Base-by-base conservation (phyloP, 352 stramenopile species). In the Pythium phragmitis region DNA sequence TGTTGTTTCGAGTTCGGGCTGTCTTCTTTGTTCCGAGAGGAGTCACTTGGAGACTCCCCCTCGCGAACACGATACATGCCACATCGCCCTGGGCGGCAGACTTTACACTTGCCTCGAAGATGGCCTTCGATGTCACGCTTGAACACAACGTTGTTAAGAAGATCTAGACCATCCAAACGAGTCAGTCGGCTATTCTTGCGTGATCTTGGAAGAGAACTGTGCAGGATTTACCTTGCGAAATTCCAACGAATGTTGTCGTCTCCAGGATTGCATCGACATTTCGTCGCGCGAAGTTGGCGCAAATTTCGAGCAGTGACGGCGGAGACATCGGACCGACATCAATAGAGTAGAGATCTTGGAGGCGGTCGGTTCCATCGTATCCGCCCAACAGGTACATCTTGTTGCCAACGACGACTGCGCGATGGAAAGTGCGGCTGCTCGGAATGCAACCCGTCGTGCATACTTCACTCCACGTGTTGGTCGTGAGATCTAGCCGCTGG, bases 311-410 rank as follows among this genome's bases (percentile, higher is more conserved):
- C 14, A 94, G 56, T 9, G 85, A 92, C 21, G 84, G 79, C 1
- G 83, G 83, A 14, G 81, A 88, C 6, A 91, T 69, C 3, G 82
- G 72, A n/a, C 85, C 88, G 45, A 96, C 85, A 54, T 95, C 82
- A 45, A 96, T 89, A 43, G 84, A 80, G 62, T 95, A 92, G 4
- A 96, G 70, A 57, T 96, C 88, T 51, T 94, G 87, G 1, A 96
- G 71, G 30, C 88, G 75, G 47, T 96, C 82, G 0, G 82, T 91
- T 12, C 88, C 88, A 57, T 96, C 88, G 67, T 95, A 96, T 50
- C 88, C 88, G 23, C 88, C 88, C 0, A 96, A 70, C 57, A 96
- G 62, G 54, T 92, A 96, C 86, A 96, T 96, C 51, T 88, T 85
- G 57, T 76, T 92, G 12, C 51, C 59, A 13, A 95, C 83, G 4